These are phyloP conservation scores for Cutaneotrichosporon curvatum DNA, from an alignment of 1,284 basidiomycete species.

Conservation along the genomic window DNA sequence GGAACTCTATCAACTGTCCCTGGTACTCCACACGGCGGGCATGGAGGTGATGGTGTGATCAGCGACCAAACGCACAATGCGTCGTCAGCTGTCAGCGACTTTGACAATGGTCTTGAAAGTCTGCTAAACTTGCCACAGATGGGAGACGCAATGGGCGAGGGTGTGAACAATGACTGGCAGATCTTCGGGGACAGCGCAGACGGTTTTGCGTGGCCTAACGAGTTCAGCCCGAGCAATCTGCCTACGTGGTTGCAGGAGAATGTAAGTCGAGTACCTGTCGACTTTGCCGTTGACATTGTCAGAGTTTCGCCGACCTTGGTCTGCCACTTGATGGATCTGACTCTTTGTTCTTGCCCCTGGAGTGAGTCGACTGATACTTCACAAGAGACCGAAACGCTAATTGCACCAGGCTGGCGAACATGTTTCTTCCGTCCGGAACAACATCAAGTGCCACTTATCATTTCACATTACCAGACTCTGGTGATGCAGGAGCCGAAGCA, in stretches of 20 bases:
- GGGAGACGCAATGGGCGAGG: constrained; percentile 13
- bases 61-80: background rate
- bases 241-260: constrained; percentile 53
- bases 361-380: constrained; percentile 30
- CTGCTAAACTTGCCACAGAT: constrained; percentile 32
- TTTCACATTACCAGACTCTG: constrained; percentile 39
- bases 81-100: constrained; percentile 14
- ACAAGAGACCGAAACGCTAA: too few relatives aligned
- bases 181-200: constrained; percentile 16
- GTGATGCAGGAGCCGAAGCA: constrained; percentile 42
- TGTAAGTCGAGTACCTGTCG: constrained; percentile 50
- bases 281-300: constrained; percentile 5
- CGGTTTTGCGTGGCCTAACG: constrained; percentile 66
- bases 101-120: constrained; percentile 36
- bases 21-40: constrained; percentile 51
- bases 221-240: constrained; percentile 45
- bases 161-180: constrained; percentile 12
- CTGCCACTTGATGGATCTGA: constrained; percentile 82
- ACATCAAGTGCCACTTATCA: constrained; percentile 29
- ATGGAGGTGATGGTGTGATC: background rate
- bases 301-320: constrained; percentile 79
- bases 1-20: constrained; percentile 57
- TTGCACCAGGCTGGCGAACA: constrained; percentile 38
- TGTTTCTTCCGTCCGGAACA: constrained; percentile 39
- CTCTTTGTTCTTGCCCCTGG: constrained; percentile 67